A percentile compares a stretch with the other conserved stretches of the same genome.
These are phyloP conservation scores for Dittrichia graveolens DNA, from an alignment of 129 eudicot genomes.

Conservation along the genomic window DNA sequence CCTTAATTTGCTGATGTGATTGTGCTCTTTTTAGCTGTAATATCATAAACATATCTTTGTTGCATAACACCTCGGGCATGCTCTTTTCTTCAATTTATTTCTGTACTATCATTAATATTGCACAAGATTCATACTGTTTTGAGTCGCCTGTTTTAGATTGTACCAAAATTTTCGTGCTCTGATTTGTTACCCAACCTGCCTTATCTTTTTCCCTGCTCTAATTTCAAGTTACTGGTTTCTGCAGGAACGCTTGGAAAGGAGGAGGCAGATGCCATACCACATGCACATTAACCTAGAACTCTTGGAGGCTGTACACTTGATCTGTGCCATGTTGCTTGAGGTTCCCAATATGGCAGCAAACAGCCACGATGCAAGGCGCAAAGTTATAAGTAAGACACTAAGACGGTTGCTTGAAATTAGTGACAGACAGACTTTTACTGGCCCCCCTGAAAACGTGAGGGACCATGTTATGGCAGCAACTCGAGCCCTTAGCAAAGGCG, in stretches of 20 bases:
- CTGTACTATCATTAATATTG: no score
- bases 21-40: no score
- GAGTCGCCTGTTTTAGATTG: no score
- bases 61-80: no score
- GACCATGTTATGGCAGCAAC: conserved; percentile 96
- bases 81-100: no score
- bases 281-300: conserved; percentile 97
- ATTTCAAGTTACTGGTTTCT: background rate
- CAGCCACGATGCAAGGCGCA: conserved; percentile 73
- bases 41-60: no score
- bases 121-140: no score
- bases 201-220: background rate
- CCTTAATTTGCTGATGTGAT: no score
- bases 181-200: background rate
- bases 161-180: background rate
- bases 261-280: conserved; percentile 98
- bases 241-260: conserved; percentile 88
- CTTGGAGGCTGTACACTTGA: conserved; percentile 86
- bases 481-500: conserved; percentile 83
- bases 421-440: conserved; percentile 82
- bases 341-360: conserved; percentile 97
- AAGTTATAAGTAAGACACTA: conserved; percentile 82
- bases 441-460: conserved; percentile 92
- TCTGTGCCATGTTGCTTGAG: conserved; percentile 90
- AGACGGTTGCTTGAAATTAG: conserved; percentile 65